Conservation (phyloP, 345 rosid genomes). For the Adansonia digitata region DNA sequence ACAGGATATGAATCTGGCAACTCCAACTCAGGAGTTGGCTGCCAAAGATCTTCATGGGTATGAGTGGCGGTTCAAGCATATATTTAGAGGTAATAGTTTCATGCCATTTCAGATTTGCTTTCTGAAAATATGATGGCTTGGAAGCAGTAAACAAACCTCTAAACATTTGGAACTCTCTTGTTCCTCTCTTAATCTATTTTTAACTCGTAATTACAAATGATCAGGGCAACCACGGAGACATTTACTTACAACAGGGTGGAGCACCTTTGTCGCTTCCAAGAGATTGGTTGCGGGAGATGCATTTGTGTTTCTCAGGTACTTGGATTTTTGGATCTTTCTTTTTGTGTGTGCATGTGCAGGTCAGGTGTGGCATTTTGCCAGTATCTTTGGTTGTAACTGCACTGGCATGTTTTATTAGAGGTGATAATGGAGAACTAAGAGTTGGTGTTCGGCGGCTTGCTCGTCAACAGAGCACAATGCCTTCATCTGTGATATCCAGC, state of each 20-base stretch:
- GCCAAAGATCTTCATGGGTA: conserved; percentile 73
- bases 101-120: background rate
- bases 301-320: conserved; percentile 67
- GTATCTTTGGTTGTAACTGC: conserved; percentile 5
- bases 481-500: conserved; percentile 63
- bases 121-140: background rate
- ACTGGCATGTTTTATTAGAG: conserved; percentile 28
- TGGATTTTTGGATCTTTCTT: background rate
- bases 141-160: background rate
- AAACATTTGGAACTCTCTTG: background rate
- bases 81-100: conserved; percentile 53
- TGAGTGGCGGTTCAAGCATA: conserved; percentile 80
- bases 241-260: conserved; percentile 84
- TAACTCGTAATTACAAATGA: background rate
- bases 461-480: conserved; percentile 45
- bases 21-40: conserved; percentile 62
- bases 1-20: conserved; percentile 52
- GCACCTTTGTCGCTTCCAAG: conserved; percentile 66
- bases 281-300: conserved; percentile 71
- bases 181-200: background rate
- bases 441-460: conserved; percentile 62
- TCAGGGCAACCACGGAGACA: conserved; percentile 77
- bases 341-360: background rate
- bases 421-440: conserved; percentile 46
- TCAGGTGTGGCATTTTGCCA: background rate